Conservation (phyloP, 1,139 yeast species). For the Blastobotrys illinoisensis region DNA sequence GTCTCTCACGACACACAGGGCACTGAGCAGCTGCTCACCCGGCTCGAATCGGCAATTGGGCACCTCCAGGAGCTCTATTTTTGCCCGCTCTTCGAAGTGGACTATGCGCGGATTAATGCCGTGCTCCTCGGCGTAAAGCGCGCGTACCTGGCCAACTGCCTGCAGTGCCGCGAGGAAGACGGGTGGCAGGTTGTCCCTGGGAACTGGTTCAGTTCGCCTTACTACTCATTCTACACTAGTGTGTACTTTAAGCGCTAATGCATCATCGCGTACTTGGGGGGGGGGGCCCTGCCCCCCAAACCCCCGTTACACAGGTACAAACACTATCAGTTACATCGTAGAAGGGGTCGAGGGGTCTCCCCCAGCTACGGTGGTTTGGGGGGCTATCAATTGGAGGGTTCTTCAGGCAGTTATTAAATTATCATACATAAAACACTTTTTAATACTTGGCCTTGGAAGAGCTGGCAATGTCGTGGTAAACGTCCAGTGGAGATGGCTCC, state of each 20-base stretch:
- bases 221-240: constrained; percentile 7
- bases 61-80: constrained; percentile 1
- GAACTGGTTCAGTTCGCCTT: constrained; percentile 4
- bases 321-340: no score
- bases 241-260: constrained; percentile 4
- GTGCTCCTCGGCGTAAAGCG: constrained; percentile 4
- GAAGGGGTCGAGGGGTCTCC: no score
- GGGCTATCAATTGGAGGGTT: no score
- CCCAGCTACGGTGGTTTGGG: no score
- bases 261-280: no score
- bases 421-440: constrained; percentile 1
- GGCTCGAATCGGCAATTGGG: background rate
- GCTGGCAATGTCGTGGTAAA: constrained; percentile 46
- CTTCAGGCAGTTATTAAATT: background rate
- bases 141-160: constrained; percentile 5
- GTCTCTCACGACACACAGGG: background rate
- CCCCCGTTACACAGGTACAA: no score
- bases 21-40: background rate
- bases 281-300: no score
- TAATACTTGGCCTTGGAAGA: constrained; percentile 23
- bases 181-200: constrained; percentile 7
- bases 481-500: constrained; percentile 90
- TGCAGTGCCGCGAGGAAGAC: constrained; percentile 6
- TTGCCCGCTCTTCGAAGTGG: constrained; percentile 6
- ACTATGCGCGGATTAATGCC: background rate